Conservation (phyloP, 805 yeast genomes). For the Candida boleticola region DNA sequence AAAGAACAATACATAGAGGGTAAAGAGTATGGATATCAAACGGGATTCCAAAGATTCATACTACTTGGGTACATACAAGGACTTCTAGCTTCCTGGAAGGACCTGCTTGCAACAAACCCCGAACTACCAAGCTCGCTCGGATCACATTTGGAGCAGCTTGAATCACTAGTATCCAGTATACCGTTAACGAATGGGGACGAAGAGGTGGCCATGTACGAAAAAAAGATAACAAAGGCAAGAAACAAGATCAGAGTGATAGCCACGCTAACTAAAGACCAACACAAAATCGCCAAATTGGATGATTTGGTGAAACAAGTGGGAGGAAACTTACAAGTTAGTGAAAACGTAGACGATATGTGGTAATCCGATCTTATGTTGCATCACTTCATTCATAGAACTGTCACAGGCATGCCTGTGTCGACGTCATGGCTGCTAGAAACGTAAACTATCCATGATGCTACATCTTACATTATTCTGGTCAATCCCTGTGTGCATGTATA, state of each 20-base stretch:
- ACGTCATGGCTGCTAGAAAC: not conserved
- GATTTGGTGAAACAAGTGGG: conserved; percentile 34
- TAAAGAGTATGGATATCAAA: conserved; percentile 77
- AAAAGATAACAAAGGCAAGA: conserved; percentile 49
- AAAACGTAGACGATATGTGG: conserved; percentile 44
- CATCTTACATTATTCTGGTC: too few species aligned
- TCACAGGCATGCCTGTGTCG: not conserved
- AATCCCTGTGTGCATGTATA: too few species aligned
- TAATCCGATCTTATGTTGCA: conserved; percentile 10
- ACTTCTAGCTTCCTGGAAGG: conserved; percentile 39
- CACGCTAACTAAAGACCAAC: conserved; percentile 25
- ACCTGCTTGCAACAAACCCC: conserved; percentile 10
- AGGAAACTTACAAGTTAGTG: conserved; percentile 35
- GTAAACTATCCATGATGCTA: too few species aligned
- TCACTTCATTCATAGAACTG: not conserved
- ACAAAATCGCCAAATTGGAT: conserved; percentile 31
- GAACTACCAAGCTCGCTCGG: conserved; percentile 11
- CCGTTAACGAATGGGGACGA: conserved; percentile 46
- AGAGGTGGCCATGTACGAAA: conserved; percentile 57
- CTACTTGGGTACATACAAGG: conserved; percentile 68
- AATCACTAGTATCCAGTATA: conserved; percentile 22
- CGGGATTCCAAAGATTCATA: conserved; percentile 69
- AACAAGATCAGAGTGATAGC: conserved; percentile 60
- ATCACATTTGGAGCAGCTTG: conserved; percentile 27
- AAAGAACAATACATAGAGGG: conserved; percentile 69